Evolutionary conservation across 2,329 filamentous ascomycete species (phyloP).

Genomic region (Microcyclospora tardicrescens): DNA sequence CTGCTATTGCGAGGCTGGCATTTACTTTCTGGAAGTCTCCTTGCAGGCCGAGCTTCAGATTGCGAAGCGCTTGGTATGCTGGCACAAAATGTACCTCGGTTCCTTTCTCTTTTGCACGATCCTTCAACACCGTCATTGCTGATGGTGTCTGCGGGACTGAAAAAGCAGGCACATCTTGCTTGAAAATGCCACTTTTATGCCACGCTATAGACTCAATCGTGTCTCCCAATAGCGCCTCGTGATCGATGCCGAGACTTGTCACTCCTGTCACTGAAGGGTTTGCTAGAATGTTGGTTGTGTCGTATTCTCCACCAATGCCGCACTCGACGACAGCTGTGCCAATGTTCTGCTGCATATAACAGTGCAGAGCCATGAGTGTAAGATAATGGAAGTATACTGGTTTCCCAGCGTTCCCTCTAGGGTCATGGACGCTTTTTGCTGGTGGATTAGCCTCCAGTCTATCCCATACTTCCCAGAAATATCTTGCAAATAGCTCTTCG

Average conservation of each 20-base stretch:
- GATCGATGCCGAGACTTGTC: conserved; percentile 73
- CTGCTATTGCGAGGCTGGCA: conserved; percentile 46
- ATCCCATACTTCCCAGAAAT: conserved; percentile 81
- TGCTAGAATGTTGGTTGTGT: conserved; percentile 75
- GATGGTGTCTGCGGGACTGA: conserved; percentile 45
- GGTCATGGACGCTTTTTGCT: conserved; percentile 35
- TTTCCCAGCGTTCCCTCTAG: conserved; percentile 47
- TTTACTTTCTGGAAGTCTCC: conserved; percentile 52
- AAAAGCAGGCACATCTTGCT: conserved; percentile 49
- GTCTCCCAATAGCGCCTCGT: conserved; percentile 64
- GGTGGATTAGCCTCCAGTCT: conserved; percentile 42
- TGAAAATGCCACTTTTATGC: conserved; percentile 87
- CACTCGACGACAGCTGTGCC: conserved; percentile 76
- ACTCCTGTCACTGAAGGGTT: conserved; percentile 60
- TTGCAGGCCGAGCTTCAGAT: conserved; percentile 43
- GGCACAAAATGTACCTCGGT: conserved; percentile 37
- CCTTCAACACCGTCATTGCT: conserved; percentile 43
- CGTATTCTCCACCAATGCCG: conserved; percentile 86
- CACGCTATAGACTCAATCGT: conserved; percentile 75
- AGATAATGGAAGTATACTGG: conserved; percentile 89
- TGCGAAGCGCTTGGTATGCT: conserved; percentile 35
- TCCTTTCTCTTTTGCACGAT: conserved; percentile 40
- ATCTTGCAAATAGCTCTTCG: conserved; percentile 55
- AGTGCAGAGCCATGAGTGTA: conserved; percentile 76
- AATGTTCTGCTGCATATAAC: conserved; percentile 65